phyloP scores from a whole-genome alignment of 2,329 filamentous ascomycete species.

The Fusarium nodosum region DNA sequence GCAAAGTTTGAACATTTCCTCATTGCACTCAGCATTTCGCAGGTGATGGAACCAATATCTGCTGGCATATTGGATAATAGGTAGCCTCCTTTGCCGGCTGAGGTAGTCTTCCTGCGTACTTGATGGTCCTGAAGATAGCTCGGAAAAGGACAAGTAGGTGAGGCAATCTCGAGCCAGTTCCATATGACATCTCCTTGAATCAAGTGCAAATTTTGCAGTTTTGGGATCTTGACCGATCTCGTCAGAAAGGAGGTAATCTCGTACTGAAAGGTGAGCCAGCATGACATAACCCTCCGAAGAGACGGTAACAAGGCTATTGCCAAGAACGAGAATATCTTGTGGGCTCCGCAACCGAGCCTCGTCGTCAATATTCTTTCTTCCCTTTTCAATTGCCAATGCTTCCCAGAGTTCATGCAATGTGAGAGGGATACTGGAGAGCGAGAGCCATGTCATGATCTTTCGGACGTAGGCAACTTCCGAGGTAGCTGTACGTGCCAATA shows the following conservation, averaged over 20 bases:
- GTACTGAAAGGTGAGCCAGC: background rate
- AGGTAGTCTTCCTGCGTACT: background rate
- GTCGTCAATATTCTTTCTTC: background rate
- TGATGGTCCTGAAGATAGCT: background rate
- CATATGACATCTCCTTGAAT: background rate
- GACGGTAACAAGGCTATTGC: background rate
- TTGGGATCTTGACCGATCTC: background rate
- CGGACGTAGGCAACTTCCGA: background rate
- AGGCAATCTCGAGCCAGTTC: background rate
- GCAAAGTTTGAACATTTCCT: background rate
- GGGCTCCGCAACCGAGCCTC: background rate
- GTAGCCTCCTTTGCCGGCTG: background rate
- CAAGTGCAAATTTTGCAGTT: background rate
- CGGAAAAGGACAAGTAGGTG: background rate
- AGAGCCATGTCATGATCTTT: background rate
- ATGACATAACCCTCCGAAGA: background rate
- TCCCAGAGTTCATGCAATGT: background rate
- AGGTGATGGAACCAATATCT: background rate
- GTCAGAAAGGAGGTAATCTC: background rate
- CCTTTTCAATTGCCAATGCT: background rate
- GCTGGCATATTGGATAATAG: background rate
- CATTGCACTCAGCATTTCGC: background rate
- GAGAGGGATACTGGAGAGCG: background rate
- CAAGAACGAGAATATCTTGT: background rate
- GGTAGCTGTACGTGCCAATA: background rate